Base-by-base conservation (phyloP, 176 grass and related monocot species). In the Oryza coarctata region DNA sequence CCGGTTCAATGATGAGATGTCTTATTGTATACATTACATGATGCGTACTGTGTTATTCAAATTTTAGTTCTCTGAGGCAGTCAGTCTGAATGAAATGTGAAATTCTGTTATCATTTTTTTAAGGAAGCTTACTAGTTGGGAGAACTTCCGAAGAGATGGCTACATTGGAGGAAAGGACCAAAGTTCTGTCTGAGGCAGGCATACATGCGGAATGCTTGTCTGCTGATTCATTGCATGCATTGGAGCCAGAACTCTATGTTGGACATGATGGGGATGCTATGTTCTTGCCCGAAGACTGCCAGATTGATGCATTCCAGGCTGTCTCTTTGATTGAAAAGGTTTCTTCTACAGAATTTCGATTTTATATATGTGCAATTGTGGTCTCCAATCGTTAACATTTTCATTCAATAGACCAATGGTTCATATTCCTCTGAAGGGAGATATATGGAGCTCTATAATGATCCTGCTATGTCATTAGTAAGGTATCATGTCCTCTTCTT, bases 311-410 rank as follows among this genome's bases (percentile, higher is more conserved):
- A 0, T 86, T 83, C 76, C 81, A 88, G 86, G 84, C 95, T 13
- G 88, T 94, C 74, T 92, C 95, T 43, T 94, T 86, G 60, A 94
- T 98, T 72, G 83, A 94, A 91, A 90, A 98, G 92, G 95, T 98
- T 71, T 81, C 26, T 68, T 75, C 15, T 71, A 1, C 34, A 43
- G 1, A 64, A 39, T 34, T 66, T 49, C 3, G 28, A 17, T 77
- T 80, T 55, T 64, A 23, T 63, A 63, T 55, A 75, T 12, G 36
- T 41, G 65, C 29, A 20, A 7, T 44, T 32, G 13, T n/a, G 50
- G 18, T 52, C n/a, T 55, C 5, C 49, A 38, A 66, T 18, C 4
- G 33, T 34, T 47, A 29, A 77, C 5, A 17, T 60, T 76, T 71
- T 66, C 9, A 63, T 50, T 39, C 86, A 27, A 17, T 94, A 98